Conservation (phyloP, 768 basidiomycete species). For the Tricholoma flavovirens region DNA sequence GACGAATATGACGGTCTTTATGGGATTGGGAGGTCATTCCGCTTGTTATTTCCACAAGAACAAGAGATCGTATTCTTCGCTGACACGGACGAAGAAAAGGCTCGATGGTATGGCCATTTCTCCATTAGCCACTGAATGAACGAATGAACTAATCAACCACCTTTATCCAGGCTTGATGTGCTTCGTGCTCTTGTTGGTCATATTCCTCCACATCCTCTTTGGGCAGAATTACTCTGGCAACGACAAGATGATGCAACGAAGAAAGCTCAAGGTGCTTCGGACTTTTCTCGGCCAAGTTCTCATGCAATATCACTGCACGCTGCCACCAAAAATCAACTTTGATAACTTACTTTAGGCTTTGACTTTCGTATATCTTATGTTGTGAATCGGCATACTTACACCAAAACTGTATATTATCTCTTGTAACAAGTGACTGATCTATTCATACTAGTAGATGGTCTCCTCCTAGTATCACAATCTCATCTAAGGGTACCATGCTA, state of each 20-base stretch:
- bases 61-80: conserved; percentile 88
- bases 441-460: background rate
- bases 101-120: conserved; percentile 59
- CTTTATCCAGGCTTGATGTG: conserved; percentile 67
- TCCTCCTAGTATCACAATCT: background rate
- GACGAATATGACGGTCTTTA: conserved; percentile 62
- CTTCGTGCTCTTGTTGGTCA: conserved; percentile 79
- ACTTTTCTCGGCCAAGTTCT: conserved; percentile 2
- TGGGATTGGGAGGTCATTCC: conserved; percentile 79
- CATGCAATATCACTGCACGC: conserved; percentile 15
- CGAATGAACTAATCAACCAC: background rate
- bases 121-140: background rate
- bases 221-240: conserved; percentile 91
- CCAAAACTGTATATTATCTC: background rate
- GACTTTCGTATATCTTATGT: background rate
- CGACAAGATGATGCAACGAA: conserved; percentile 49
- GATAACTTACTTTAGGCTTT: conserved; percentile 8
- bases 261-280: conserved; percentile 5
- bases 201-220: conserved; percentile 88
- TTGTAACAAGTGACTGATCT: background rate
- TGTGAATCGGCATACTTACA: background rate
- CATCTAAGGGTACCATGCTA: background rate
- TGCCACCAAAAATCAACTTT: conserved; percentile 16
- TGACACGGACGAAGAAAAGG: conserved; percentile 85
- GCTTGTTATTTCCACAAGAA: conserved; percentile 68